Conservation (phyloP, 192 early-diverging fungal species). For the Spizellomyces punctatus region DNA sequence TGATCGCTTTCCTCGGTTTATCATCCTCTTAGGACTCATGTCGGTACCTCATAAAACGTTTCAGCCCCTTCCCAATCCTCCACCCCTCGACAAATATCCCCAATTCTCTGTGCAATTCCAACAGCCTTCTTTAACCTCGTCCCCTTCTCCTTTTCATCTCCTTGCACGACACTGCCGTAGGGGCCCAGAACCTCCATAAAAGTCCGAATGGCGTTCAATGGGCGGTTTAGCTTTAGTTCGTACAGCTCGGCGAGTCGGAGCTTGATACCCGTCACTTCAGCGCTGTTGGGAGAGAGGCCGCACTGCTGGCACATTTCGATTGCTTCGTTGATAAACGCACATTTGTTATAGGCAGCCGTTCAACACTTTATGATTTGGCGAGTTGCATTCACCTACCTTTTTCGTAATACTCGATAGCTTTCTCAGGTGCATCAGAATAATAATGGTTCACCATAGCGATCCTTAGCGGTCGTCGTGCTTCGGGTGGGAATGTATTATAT, state of each 20-base stretch:
- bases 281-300: constrained; percentile 5
- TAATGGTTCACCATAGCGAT: constrained; percentile 11
- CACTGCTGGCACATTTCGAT: constrained; percentile 6
- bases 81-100: constrained; percentile 4
- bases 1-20: too few relatives aligned
- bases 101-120: constrained; percentile 25
- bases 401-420: constrained; percentile 5
- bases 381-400: neutral
- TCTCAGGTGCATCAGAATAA: constrained; percentile 4
- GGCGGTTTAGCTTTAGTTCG: constrained; percentile 3
- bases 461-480: neutral
- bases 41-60: constrained; percentile 15
- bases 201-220: constrained; percentile 7
- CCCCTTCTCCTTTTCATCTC: neutral
- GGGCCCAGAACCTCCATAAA: constrained; percentile 10
- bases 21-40: too few relatives aligned
- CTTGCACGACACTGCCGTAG: neutral
- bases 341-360: too few relatives aligned
- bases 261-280: constrained; percentile 20
- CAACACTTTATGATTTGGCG: too few relatives aligned
- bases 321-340: neutral
- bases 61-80: constrained; percentile 10
- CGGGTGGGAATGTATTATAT: constrained; percentile 3
- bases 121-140: constrained; percentile 14
- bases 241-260: constrained; percentile 33